These are phyloP conservation scores for Suhomyces bokatorum DNA, from an alignment of 1,139 yeast genomes.

Conservation along the genomic window DNA sequence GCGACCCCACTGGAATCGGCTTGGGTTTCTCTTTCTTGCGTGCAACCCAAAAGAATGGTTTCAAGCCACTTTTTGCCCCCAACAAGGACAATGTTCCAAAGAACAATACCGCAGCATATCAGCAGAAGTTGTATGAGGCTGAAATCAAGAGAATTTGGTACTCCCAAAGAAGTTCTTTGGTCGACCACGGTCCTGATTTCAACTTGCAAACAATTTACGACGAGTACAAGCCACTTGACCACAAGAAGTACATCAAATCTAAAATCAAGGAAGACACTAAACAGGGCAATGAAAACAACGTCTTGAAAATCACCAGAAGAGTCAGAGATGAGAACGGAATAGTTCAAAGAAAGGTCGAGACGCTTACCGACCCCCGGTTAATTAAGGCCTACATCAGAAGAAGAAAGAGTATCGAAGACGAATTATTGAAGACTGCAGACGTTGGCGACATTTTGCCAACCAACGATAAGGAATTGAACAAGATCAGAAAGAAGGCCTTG, in stretches of 20 bases:
- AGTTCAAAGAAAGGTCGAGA: constrained; percentile 77
- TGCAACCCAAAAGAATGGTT: constrained; percentile 95
- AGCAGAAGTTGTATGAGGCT: constrained; percentile 89
- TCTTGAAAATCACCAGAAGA: constrained; percentile 75
- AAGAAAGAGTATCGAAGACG: constrained; percentile 75
- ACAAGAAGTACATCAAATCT: constrained; percentile 31
- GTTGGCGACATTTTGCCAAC: constrained; percentile 75
- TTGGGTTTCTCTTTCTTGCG: constrained; percentile 87
- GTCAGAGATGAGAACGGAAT: constrained; percentile 84
- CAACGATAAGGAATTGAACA: constrained; percentile 82
- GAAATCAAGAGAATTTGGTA: constrained; percentile 92
- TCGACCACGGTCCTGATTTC: constrained; percentile 35
- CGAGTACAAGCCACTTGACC: constrained; percentile 43
- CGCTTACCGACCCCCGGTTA: constrained; percentile 80
- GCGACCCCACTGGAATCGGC: constrained; percentile 93
- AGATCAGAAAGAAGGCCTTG: constrained; percentile 72
- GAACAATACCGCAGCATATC: constrained; percentile 63
- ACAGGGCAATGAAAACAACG: constrained; percentile 42
- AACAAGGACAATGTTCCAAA: constrained; percentile 47
- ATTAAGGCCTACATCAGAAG: constrained; percentile 83
- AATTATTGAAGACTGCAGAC: constrained; percentile 54
- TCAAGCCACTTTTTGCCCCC: constrained; percentile 60
- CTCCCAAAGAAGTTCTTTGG: constrained; percentile 70
- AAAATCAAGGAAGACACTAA: constrained; percentile 40
- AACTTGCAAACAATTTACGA: constrained; percentile 32